Base-by-base conservation (phyloP, 495 filamentous ascomycete species). In the Penicillium dipodomyicola region DNA sequence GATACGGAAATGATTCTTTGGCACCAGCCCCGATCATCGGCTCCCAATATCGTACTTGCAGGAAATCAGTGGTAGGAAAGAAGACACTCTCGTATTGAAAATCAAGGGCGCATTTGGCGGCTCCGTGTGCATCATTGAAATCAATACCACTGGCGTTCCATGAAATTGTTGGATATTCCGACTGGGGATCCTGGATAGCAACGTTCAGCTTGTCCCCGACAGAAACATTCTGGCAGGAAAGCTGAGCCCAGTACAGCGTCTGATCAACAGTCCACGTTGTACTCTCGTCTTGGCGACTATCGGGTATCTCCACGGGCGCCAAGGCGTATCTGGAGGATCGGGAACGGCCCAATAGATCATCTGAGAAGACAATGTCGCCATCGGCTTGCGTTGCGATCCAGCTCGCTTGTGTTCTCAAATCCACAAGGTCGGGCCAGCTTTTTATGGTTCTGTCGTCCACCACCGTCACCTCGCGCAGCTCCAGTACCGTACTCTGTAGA, bases 41-140 rank as follows among this genome's bases (percentile, higher is more conserved):
- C 44, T 76, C 73, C 73, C 73, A 76, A 46, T 76, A 76, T 2
- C 73, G 69, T 17, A 75, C 57, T 29, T 76, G 73, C 9, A 76
- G 59, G 27, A 69, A 73, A 43, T 76, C 67, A 19, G 69, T 71
- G 12, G 42, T 30, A 2, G 60, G 56, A 43, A 72, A 76, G 35
- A 69, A 67, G 22, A 73, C 57, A 40, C 61, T 76, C 3, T 65
- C 49, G 45, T 74, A 76, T 25, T 65, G 41, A 48, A 76, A 74
- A 17, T 73, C 64, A 52, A 76, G 41, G 4, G 49, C 57, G 50
- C 73, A 76, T 17, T 60, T 11, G 10, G 62, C 51, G 15, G 33
- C 44, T 1, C 59, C 67, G 41, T 63, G 47, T 9, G 44, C 15
- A 17, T 68, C 60, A 2, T 60, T 37, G 37, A 73, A 30, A 15